Evolutionary conservation across 2,329 filamentous ascomycete genomes (phyloP).

Genomic region (Aspergillus japonicus): DNA sequence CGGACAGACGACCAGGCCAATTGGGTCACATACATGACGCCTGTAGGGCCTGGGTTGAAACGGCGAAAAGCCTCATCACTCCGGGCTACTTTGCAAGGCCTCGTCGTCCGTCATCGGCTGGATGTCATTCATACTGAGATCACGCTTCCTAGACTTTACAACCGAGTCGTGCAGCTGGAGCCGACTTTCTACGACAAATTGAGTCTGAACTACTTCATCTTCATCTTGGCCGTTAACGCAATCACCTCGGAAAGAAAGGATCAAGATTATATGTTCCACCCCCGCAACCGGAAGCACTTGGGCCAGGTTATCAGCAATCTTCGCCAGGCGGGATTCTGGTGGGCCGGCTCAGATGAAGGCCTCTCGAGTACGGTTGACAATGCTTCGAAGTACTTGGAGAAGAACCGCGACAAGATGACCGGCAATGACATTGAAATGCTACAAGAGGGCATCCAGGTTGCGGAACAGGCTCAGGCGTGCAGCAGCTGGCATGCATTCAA

Average conservation of each 20-base stretch:
- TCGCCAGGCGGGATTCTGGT: constrained; percentile 82
- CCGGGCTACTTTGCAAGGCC: constrained; percentile 66
- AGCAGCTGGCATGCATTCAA: constrained; percentile 66
- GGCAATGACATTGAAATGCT: constrained; percentile 62
- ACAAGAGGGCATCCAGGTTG: constrained; percentile 63
- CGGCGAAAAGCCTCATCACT: constrained; percentile 51
- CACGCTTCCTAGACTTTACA: constrained; percentile 67
- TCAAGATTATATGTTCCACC: constrained; percentile 85
- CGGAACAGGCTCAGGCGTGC: constrained; percentile 60
- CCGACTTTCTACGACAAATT: constrained; percentile 83
- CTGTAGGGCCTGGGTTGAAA: constrained; percentile 56
- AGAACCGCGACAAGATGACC: constrained; percentile 60
- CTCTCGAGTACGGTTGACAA: constrained; percentile 65
- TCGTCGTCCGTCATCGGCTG: constrained; percentile 77
- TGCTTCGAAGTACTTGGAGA: constrained; percentile 65
- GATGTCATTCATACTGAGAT: constrained; percentile 67
- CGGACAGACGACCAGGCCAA: constrained; percentile 59
- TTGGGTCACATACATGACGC: constrained; percentile 72
- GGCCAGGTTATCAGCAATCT: constrained; percentile 72
- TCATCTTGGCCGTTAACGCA: constrained; percentile 80
- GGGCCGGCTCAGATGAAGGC: constrained; percentile 70
- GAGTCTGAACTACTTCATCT: constrained; percentile 78
- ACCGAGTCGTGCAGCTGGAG: constrained; percentile 70
- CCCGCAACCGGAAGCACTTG: constrained; percentile 66
- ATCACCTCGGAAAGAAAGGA: constrained; percentile 84